These are phyloP conservation scores for Neostapfia colusana DNA, from an alignment of 176 grass and related monocot species.

Conservation along the genomic window DNA sequence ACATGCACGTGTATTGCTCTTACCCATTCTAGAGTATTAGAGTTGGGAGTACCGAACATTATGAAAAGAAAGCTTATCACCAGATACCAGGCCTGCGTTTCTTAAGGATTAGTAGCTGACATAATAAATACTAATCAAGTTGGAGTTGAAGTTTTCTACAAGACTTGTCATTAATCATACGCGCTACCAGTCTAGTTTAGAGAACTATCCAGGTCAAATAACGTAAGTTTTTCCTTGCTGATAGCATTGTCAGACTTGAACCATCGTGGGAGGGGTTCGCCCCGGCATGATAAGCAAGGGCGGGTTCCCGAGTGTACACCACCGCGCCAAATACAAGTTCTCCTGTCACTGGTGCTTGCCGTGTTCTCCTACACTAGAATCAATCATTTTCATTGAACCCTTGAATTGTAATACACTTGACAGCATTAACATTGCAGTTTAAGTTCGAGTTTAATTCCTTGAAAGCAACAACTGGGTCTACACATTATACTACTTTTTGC, in stretches of 20 bases:
- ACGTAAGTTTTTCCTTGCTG: neutral
- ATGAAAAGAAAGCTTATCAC: neutral
- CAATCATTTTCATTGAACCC: conserved; percentile 16
- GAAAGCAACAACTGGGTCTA: conserved; percentile 32
- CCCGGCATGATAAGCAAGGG: too few species aligned
- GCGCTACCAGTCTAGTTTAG: neutral
- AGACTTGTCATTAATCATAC: conserved; percentile 5
- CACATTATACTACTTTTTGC: neutral
- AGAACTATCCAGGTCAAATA: neutral
- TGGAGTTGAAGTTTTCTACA: conserved; percentile 1
- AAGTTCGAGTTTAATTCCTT: conserved; percentile 23
- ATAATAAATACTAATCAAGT: conserved; percentile 23
- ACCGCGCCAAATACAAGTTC: neutral
- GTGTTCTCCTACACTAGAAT: conserved; percentile 2
- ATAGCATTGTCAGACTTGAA: neutral
- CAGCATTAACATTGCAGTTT: neutral
- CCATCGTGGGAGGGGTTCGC: neutral
- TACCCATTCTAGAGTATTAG: too few species aligned
- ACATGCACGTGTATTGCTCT: conserved; percentile 7
- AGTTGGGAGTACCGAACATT: too few species aligned
- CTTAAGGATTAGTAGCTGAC: conserved; percentile 8
- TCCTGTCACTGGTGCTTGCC: neutral
- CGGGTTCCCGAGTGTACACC: neutral
- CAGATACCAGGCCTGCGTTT: conserved; percentile 16
- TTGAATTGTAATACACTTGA: conserved; percentile 13